Base-by-base conservation (phyloP, 495 filamentous ascomycete genomes). In the Podospora australis region DNA sequence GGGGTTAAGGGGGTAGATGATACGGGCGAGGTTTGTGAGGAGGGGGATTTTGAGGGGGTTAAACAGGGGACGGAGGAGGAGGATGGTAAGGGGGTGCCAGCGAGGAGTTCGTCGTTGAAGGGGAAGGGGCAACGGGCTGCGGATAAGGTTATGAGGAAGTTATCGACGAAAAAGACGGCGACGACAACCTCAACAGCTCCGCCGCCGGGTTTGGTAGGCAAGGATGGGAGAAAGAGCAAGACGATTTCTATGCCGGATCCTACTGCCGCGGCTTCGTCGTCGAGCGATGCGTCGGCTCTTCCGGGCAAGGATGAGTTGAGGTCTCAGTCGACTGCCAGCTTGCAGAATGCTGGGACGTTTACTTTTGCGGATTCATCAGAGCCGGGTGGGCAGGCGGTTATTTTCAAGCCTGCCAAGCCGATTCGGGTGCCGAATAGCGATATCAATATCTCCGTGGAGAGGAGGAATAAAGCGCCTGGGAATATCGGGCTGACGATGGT, bases 401-500 rank as follows among this genome's bases (percentile, higher is more conserved):
- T 96, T 21, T 88, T 94, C 66, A 84, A 82, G 39, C 89, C 92
- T 2, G 23, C 57, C 1, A 48, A 38, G 0, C 65, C 68, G 2
- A 68, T 96, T 23, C 71, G 84, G 20, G 65, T 96, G 4, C 83
- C 85, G 2, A 85, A 80, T 29, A 86, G 80, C 49, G 92, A 98
- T 59, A 73, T 96, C 53, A 95, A 95, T 63, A 87, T 98, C 55
- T 82, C 86, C 53, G 78, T 96, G 39, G 89, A 96, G 61, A 78
- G 87, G 13, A 57, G 71, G 16, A 71, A 70, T 50, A 80, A 87
- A 39, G 88, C 84, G 44, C 87, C 85, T 58, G 81, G 80, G 13
- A 78, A 79, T 1, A 84, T 88, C 65, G 86, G 85, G 4, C 79
- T 87, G 53, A 86, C 87, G 4, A 86, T 96, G 81, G 89, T 96